These are phyloP conservation scores for Fusarium chlamydosporum DNA, from an alignment of 2,329 filamentous ascomycete genomes.

Conservation along the genomic window DNA sequence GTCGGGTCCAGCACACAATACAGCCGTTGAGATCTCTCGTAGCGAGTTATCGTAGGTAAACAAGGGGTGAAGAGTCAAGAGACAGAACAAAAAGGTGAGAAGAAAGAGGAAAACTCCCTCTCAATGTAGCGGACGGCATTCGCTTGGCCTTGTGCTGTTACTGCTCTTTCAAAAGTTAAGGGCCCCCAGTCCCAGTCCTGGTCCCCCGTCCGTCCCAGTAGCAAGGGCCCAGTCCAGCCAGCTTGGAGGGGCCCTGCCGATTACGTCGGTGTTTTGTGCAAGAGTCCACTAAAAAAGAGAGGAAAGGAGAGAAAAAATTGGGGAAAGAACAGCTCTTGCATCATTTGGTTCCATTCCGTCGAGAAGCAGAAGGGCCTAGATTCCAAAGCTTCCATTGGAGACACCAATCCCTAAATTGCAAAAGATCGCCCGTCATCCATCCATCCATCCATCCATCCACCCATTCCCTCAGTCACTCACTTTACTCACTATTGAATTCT, in stretches of 20 bases:
- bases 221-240: conserved; percentile 14
- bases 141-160: conserved; percentile 11
- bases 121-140: conserved; percentile 2
- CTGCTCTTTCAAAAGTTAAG: conserved; percentile 5
- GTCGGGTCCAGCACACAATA: conserved; percentile 11
- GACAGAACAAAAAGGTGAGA: conserved; percentile 1
- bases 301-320: conserved; percentile 31
- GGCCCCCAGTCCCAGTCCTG: background rate
- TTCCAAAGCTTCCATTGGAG: conserved; percentile 44
- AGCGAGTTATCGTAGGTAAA: background rate
- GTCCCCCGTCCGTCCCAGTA: conserved; percentile 13
- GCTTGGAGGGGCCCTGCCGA: conserved; percentile 37
- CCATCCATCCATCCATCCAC: conserved; percentile 1
- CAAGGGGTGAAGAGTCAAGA: background rate
- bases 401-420: conserved; percentile 32
- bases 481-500: conserved; percentile 4
- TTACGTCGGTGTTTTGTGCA: conserved; percentile 45
- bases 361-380: conserved; percentile 38
- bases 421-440: conserved; percentile 29
- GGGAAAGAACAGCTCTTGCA: conserved; percentile 43
- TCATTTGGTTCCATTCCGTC: conserved; percentile 45
- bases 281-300: conserved; percentile 34
- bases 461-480: background rate
- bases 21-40: conserved; percentile 1
- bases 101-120: conserved; percentile 3